Base-by-base conservation (phyloP, 805 yeast genomes). In the Pichia manshurica region DNA sequence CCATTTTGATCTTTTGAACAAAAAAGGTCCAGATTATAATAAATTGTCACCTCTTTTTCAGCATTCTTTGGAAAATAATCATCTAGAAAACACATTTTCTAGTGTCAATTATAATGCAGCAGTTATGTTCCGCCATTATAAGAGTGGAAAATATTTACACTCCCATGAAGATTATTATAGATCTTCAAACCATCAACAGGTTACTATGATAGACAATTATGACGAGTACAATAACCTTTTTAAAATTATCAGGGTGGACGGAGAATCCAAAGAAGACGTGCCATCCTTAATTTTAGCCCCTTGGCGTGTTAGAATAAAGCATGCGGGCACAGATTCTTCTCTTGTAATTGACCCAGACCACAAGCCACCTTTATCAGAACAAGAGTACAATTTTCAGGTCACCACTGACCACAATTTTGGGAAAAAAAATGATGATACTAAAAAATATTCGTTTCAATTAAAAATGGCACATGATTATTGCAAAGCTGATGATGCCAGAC, bases 341-440 rank as follows among this genome's bases (percentile, higher is more conserved):
- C 66, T 93, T 45, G 81, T 81, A 53, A 84, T 88, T 20, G 57
- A 62, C 43, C 80, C 74, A 53, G 85, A 86, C 51, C 57, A 44
- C 4, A 79, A 90, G 51, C 96, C 98, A 3, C 96, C 96, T 9
- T 78, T 89, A 23, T 78, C 91, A 9, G 96, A 87, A 60, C 93
- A 87, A 59, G 98, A 93, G 48, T 90, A 91, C 65, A 83, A 89
- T 60, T 77, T 75, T 53, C 96, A 89, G 64, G 95, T 89, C 1
- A 76, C 87, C 23, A 52, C 56, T 8, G 49, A 52, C 42, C 46
- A 42, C 13, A 29, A 44, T 13, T 43, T 45, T 38, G 39, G 33
- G 1, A 34, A 40, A 7, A 39, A 44, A 6, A 40, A 46, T 12
- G 28, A 45, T 15, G 35, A 32, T 2, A 21, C 25, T 2, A 71